Percentiles rank a stretch among this genome's conserved stretches.
Conservation (phyloP, 2,329 filamentous ascomycete species). For the Sarocladiaceae sp. region DNA sequence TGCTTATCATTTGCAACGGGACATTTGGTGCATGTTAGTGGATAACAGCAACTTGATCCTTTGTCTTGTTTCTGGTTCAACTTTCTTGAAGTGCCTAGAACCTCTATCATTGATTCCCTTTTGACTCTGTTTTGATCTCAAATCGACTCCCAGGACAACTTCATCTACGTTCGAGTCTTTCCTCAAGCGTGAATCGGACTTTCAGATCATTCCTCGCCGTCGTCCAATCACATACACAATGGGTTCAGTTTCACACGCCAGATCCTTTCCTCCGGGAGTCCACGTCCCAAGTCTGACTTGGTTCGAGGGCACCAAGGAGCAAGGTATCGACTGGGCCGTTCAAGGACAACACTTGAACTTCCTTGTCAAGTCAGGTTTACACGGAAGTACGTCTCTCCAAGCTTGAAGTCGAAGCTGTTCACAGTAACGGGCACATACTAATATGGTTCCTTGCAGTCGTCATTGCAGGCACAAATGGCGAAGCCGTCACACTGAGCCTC, state of each 20-base stretch:
- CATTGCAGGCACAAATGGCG: slow-evolving; percentile 69
- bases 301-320: slow-evolving; percentile 41
- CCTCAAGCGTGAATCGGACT: too few relatives aligned
- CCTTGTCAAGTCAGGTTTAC: slow-evolving; percentile 47
- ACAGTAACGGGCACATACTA: slow-evolving; percentile 3
- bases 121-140: too few relatives aligned
- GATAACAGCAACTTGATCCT: too few relatives aligned
- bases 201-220: too few relatives aligned
- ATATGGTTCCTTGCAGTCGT: slow-evolving; percentile 40
- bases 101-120: too few relatives aligned
- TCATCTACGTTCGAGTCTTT: too few relatives aligned
- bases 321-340: slow-evolving; percentile 52
- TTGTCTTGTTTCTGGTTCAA: too few relatives aligned
- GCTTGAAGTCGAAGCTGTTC: too few relatives aligned
- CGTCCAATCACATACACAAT: slow-evolving; percentile 14
- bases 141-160: too few relatives aligned
- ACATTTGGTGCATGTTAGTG: too few relatives aligned
- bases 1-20: too few relatives aligned
- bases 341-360: slow-evolving; percentile 51
- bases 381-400: slow-evolving; percentile 34
- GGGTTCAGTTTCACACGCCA: slow-evolving; percentile 23
- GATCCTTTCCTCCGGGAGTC: slow-evolving; percentile 44
- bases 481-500: slow-evolving; percentile 64
- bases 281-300: slow-evolving; percentile 55
- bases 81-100: too few relatives aligned